Base-by-base conservation (phyloP, 2,329 filamentous ascomycete genomes). In the Diaporthe helianthi region DNA sequence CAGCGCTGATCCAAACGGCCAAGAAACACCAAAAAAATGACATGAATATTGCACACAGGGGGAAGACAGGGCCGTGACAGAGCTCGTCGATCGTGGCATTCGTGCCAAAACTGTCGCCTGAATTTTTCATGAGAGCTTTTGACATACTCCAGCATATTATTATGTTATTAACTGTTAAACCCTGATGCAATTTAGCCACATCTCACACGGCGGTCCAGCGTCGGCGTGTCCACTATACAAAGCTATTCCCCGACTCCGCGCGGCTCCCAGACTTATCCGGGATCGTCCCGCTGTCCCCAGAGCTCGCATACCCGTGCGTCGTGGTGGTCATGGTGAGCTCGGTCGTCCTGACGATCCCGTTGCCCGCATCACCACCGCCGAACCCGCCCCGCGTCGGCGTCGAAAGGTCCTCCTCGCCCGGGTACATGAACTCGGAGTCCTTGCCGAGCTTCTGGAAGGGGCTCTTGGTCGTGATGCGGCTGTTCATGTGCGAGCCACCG, bases 401-500 rank as follows among this genome's bases (percentile, higher is more conserved):
- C 58, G 29, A 22, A 49, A 65, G 38, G 53, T 49, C 33, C 26
- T 38, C 36, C 46, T 69, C 63, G 4, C 44, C 33, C 13, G 49
- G 60, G 61, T 58, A 49, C 31, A 44, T 47, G 7, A 61, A 26
- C 33, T 58, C 58, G 36, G 24, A 24, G 63, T 70, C 68, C 36
- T 68, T 66, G 47, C 66, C 68, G 22, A 70, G 65, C 31, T 60
- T 51, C 41, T 64, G 54, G 29, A 70, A 70, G 19, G 65, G 65
- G 65, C 65, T 70, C 47, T 64, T 70, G 38, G 68, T 55, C 65
- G 46, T 53, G 58, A 7, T 9, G 22, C 65, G 53, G 65, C 55
- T 67, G 53, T 46, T 31, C 22, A 38, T 31, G 38, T 68, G 54
- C 38, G 64, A 63, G 29, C 15, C 6, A 15, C 15, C 17, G 31